Conservation (phyloP, 108 stramenopile genomes). For the Nitzschia palea region DNA sequence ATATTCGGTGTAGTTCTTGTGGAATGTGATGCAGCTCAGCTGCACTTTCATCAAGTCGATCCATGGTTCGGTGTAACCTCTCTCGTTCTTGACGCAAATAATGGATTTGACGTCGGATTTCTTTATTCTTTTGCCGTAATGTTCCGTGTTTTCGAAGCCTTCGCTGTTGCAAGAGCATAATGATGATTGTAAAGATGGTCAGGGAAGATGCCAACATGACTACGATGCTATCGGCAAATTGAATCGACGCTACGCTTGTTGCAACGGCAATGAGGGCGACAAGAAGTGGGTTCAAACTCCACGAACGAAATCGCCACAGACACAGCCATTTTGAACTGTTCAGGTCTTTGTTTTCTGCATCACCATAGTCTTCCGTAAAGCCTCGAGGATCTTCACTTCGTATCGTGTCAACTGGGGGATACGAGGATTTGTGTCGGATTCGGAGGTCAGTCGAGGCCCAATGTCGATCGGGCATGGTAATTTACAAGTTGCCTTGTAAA, state of each 20-base stretch:
- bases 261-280: background rate
- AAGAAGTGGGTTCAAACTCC: background rate
- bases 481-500: background rate
- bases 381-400: slow-evolving; percentile 9
- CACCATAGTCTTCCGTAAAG: slow-evolving; percentile 20
- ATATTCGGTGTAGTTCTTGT: slow-evolving; percentile 11
- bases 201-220: slow-evolving; percentile 7
- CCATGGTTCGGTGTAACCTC: slow-evolving; percentile 20
- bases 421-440: background rate
- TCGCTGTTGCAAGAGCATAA: slow-evolving; percentile 16
- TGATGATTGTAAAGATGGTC: slow-evolving; percentile 1
- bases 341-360: background rate
- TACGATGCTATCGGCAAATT: slow-evolving; percentile 9
- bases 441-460: slow-evolving; percentile 7
- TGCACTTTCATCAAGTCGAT: slow-evolving; percentile 21
- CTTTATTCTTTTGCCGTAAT: slow-evolving; percentile 16
- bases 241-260: slow-evolving; percentile 7
- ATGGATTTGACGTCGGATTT: slow-evolving; percentile 10
- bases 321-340: background rate
- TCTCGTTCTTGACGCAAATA: slow-evolving; percentile 24
- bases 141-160: background rate
- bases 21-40: slow-evolving; percentile 21
- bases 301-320: background rate
- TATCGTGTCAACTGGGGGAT: background rate
- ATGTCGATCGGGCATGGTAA: background rate